phyloP scores from a whole-genome alignment of 108 stramenopile species.

The Pseudonitzschia delicatissima region DNA sequence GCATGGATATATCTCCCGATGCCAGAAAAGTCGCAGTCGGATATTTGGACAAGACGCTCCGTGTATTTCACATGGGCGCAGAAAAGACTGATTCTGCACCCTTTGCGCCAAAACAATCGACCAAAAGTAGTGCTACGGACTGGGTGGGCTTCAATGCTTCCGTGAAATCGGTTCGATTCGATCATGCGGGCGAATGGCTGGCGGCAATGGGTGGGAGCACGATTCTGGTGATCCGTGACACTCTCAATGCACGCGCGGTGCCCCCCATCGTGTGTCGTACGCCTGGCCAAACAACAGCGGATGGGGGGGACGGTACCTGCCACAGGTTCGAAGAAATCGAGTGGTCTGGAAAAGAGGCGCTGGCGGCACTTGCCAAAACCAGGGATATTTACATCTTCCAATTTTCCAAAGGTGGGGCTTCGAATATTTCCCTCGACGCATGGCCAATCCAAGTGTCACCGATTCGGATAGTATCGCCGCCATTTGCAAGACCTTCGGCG shows the following conservation, averaged over 20 bases:
- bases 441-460: conserved; percentile 3
- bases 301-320: conserved; percentile 5
- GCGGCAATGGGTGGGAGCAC: conserved; percentile 5
- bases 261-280: conserved; percentile 2
- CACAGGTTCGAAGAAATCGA: neutral
- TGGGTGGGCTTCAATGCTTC: conserved; percentile 10
- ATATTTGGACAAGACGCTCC: conserved; percentile 4
- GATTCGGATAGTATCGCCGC: neutral
- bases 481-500: neutral
- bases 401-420: neutral
- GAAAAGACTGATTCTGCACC: neutral
- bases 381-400: neutral
- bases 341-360: neutral
- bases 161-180: conserved; percentile 5
- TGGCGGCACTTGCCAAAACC: conserved; percentile 6
- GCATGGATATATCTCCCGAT: neutral
- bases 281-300: neutral
- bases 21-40: neutral
- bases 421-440: neutral
- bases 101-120: neutral
- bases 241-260: neutral
- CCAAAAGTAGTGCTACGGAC: neutral
- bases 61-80: neutral
- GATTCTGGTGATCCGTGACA: neutral
- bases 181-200: neutral